Conservation (phyloP, 2,329 filamentous ascomycete genomes). For the Xylariales sp. region DNA sequence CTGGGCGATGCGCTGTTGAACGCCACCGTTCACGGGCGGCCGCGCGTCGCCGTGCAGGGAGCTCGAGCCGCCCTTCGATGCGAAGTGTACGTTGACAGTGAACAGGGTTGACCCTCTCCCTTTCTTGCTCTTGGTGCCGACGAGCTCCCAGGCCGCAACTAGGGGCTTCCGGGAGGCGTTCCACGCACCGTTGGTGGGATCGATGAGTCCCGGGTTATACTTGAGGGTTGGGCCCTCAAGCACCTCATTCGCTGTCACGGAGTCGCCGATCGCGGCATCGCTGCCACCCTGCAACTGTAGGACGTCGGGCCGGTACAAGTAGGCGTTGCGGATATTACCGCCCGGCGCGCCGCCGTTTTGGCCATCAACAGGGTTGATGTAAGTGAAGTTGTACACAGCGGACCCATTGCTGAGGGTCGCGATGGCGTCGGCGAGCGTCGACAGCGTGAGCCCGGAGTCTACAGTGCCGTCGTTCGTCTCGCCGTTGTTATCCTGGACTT, state of each 20-base stretch:
- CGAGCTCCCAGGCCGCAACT: constrained; percentile 72
- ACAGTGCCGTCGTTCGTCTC: constrained; percentile 68
- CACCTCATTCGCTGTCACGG: constrained; percentile 67
- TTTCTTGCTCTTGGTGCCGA: constrained; percentile 58
- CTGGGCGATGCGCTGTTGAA: constrained; percentile 67
- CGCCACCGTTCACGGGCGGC: constrained; percentile 73
- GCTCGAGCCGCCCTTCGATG: constrained; percentile 72
- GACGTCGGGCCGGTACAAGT: constrained; percentile 72
- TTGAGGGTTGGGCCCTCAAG: constrained; percentile 68
- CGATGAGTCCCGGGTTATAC: constrained; percentile 76
- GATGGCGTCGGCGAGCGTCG: constrained; percentile 66
- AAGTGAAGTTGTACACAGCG: constrained; percentile 67
- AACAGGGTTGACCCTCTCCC: constrained; percentile 62
- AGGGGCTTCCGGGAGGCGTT: constrained; percentile 73
- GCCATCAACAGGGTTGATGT: constrained; percentile 69
- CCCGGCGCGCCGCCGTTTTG: constrained; percentile 74
- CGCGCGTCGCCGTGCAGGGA: constrained; percentile 72
- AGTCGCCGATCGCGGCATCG: constrained; percentile 61
- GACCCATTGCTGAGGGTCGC: constrained; percentile 54
- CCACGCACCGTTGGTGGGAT: constrained; percentile 71
- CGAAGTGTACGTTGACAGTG: constrained; percentile 77
- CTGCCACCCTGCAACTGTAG: constrained; percentile 67
- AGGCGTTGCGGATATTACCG: constrained; percentile 78
- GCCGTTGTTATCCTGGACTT: constrained; percentile 76
- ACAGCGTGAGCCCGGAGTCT: constrained; percentile 68